Conservation (phyloP, 208 protist genomes). For the Wallacemonas rigidus region DNA sequence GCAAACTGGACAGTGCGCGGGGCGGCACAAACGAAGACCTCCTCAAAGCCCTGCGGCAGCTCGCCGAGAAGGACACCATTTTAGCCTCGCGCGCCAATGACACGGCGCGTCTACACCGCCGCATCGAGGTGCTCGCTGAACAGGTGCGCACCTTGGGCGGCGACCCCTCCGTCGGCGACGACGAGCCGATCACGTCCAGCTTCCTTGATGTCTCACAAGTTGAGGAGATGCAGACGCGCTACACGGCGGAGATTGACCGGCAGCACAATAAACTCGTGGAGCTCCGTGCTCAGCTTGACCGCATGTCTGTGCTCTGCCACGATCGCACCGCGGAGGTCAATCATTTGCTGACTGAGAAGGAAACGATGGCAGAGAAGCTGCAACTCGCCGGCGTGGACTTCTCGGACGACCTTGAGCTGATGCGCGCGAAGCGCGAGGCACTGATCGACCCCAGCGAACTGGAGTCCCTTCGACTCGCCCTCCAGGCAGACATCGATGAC, state of each 20-base stretch:
- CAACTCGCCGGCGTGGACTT: slow-evolving; percentile 39
- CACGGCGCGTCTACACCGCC: slow-evolving; percentile 71
- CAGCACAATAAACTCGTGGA: slow-evolving; percentile 68
- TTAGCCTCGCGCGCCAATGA: slow-evolving; percentile 83
- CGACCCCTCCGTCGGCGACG: slow-evolving; percentile 27
- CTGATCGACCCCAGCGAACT: slow-evolving; percentile 68
- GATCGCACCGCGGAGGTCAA: slow-evolving; percentile 65
- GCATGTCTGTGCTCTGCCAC: slow-evolving; percentile 50
- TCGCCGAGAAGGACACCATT: slow-evolving; percentile 81
- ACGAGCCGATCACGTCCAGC: slow-evolving; percentile 49
- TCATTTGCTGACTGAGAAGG: slow-evolving; percentile 36
- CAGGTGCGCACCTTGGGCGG: slow-evolving; percentile 65
- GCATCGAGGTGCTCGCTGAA: slow-evolving; percentile 62
- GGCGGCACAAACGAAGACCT: slow-evolving; percentile 83
- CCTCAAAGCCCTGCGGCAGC: slow-evolving; percentile 56
- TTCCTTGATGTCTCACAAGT: slow-evolving; percentile 85
- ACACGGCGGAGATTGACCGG: slow-evolving; percentile 63
- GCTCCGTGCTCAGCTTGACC: slow-evolving; percentile 76
- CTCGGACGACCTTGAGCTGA: slow-evolving; percentile 33
- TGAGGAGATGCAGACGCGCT: slow-evolving; percentile 71
- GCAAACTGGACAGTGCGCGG: slow-evolving; percentile 73
- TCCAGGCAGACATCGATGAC: slow-evolving; percentile 82
- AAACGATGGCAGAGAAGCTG: slow-evolving; percentile 47
- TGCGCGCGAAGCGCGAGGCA: slow-evolving; percentile 45
- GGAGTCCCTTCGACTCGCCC: slow-evolving; percentile 69